These are phyloP conservation scores for Syncephalastrum contaminatum DNA, from an alignment of 371 early-diverging fungal genomes.

Conservation along the genomic window DNA sequence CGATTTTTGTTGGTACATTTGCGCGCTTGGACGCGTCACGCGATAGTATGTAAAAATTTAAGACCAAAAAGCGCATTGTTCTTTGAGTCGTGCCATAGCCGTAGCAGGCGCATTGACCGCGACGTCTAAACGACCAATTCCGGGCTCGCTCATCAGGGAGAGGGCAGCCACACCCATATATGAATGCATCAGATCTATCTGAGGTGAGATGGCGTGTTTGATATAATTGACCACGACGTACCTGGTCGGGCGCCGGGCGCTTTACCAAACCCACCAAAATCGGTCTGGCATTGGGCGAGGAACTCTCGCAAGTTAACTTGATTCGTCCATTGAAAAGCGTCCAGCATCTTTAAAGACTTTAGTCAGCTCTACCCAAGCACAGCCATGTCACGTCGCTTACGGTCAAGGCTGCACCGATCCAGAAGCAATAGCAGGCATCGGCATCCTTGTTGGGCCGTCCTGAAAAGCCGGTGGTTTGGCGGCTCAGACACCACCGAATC, in stretches of 20 bases:
- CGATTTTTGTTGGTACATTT: not conserved
- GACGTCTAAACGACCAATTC: slow-evolving; percentile 48
- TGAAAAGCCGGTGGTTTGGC: slow-evolving; percentile 87
- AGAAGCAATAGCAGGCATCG: slow-evolving; percentile 99
- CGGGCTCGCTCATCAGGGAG: slow-evolving; percentile 60
- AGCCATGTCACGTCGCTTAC: slow-evolving; percentile 23
- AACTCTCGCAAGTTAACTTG: slow-evolving; percentile 52
- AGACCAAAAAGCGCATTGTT: slow-evolving; percentile 24
- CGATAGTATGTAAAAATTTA: not conserved
- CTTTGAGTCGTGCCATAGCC: slow-evolving; percentile 25
- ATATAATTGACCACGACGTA: slow-evolving; percentile 17
- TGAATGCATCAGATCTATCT: slow-evolving; percentile 79
- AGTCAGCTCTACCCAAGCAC: not conserved
- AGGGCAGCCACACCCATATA: slow-evolving; percentile 86
- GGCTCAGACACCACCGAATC: slow-evolving; percentile 78
- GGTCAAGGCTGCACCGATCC: slow-evolving; percentile 89
- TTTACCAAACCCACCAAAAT: slow-evolving; percentile 83
- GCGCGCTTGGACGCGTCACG: no score
- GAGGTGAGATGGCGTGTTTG: not conserved
- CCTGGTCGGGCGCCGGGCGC: slow-evolving; percentile 62
- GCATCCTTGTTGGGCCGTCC: slow-evolving; percentile 88
- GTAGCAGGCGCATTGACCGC: slow-evolving; percentile 57
- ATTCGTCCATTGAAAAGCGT: slow-evolving; percentile 63
- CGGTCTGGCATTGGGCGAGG: slow-evolving; percentile 60
- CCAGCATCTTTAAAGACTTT: no score